Evolutionary conservation across 345 rosid genomes (phyloP), one percentile per base, ranked within the genome.

Genomic region (Eucalyptus regnans): DNA sequence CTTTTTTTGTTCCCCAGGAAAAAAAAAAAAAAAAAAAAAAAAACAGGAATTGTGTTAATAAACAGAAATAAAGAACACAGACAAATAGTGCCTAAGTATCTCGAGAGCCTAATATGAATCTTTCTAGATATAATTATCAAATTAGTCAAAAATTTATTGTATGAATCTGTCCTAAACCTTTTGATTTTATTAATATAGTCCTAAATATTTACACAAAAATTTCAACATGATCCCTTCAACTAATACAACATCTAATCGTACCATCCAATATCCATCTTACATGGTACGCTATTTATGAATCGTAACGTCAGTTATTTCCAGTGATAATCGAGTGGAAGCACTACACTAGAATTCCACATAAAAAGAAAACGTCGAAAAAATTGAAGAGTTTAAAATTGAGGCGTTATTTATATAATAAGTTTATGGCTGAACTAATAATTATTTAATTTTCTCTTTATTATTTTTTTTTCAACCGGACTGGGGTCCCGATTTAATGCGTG

Each of bases 251-350:
- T 1, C 23, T 52, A 52, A 52, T 52, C 58, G 18, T 7, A 37
- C 41, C 41, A 37, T 37, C 41, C 41, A 37, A 37, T 37, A 37
- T 37, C 41, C 41, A 37, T 37, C 5, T 0, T 56, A 22, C 1
- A 0, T 8, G 6, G 29, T 2, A 56, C 0, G 2, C 0, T 22
- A 11, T 22, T 23, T 56, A 23, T 22, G 0, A 56, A 56, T 56
- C 1, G 12, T 9, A n/a, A 68, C 0, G 2, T 33, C 0, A 0
- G 12, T 5, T 1, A 68, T 33, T 33, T 31, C 43, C 44, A 0
- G 1, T 0, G 0, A 8, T 9, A 17, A 16, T 31, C 0, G 12
- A 10, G 2, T 8, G 12, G 2, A 68, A 3, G 2, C 80, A 68
- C 41, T 66, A 0, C 7, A 1, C 7, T 16, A 18, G 3, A 68